phyloP scores from a whole-genome alignment of 176 grass and related monocot genomes.

The Triticum dicoccoides region DNA sequence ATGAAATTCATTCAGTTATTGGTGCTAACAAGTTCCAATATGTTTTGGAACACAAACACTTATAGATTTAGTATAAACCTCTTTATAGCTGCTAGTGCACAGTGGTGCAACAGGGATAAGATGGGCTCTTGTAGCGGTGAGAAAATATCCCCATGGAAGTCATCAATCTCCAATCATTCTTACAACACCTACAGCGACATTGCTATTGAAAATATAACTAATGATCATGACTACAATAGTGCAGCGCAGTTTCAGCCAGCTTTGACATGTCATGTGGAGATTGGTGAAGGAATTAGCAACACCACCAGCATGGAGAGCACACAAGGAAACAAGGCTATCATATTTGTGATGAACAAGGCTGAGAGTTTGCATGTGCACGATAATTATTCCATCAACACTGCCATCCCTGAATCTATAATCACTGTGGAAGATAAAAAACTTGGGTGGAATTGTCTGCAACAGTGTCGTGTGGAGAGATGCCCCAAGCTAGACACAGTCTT shows the following conservation, averaged over 20 bases:
- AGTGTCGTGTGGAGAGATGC: too few species aligned
- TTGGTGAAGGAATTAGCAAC: not conserved
- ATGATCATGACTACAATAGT: not conserved
- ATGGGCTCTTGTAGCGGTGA: rapidly evolving
- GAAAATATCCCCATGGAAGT: not conserved
- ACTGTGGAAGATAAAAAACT: not conserved
- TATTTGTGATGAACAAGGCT: not conserved
- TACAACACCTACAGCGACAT: not conserved
- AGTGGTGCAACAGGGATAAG: not conserved
- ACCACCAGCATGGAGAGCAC: not conserved
- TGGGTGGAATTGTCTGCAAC: too few species aligned
- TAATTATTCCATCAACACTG: too few species aligned
- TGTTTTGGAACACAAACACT: too few species aligned
- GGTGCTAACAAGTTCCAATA: too few species aligned
- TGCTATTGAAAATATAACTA: not conserved
- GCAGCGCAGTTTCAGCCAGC: not conserved
- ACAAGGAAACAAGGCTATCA: not conserved
- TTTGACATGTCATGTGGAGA: not conserved
- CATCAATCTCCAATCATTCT: not conserved
- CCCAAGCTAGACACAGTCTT: too few species aligned
- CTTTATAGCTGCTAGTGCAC: not conserved
- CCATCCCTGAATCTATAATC: too few species aligned
- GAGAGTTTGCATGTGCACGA: not conserved
- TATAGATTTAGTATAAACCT: too few species aligned
- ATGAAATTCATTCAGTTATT: too few species aligned